These are phyloP conservation scores for Eutypa lata DNA, from an alignment of 2,329 filamentous ascomycete genomes.

Conservation along the genomic window DNA sequence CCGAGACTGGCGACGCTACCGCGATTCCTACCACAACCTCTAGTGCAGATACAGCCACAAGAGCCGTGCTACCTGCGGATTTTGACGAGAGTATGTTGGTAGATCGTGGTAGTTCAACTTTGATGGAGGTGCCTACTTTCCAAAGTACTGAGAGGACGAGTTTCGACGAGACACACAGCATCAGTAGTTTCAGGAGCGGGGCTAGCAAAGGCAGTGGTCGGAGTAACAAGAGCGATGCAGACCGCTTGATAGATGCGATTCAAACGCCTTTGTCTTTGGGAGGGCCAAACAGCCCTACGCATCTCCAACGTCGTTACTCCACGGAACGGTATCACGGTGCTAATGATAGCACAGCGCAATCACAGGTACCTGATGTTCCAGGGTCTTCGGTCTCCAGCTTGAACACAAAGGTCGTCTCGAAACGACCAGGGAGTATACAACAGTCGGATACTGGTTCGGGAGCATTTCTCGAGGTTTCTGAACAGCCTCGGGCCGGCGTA, in stretches of 20 bases:
- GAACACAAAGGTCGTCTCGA: neutral
- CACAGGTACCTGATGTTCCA: slow-evolving; percentile 2
- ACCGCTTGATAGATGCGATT: slow-evolving; percentile 70
- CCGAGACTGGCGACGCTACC: slow-evolving; percentile 10
- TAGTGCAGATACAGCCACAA: slow-evolving; percentile 29
- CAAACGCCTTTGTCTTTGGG: slow-evolving; percentile 53
- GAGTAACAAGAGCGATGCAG: slow-evolving; percentile 61
- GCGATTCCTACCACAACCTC: slow-evolving; percentile 18
- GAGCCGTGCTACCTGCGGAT: slow-evolving; percentile 25
- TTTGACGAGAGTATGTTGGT: slow-evolving; percentile 62
- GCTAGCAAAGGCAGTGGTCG: slow-evolving; percentile 47
- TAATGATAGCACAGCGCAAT: slow-evolving; percentile 9
- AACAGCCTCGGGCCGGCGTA: slow-evolving; percentile 30
- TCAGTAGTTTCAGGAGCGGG: slow-evolving; percentile 37
- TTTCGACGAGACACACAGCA: slow-evolving; percentile 36
- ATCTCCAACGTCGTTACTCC: slow-evolving; percentile 16
- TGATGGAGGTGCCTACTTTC: slow-evolving; percentile 12
- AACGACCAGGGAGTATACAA: neutral
- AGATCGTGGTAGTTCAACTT: slow-evolving; percentile 36
- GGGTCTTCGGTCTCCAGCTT: neutral
- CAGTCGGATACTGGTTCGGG: neutral
- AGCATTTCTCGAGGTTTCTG: neutral
- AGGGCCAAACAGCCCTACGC: slow-evolving; percentile 27
- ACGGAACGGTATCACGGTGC: slow-evolving; percentile 9
- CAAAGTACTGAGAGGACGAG: slow-evolving; percentile 26